A percentile compares a stretch with the other conserved stretches of the same genome.
These are phyloP conservation scores for Neocallimastix lanati DNA, from an alignment of 192 early-diverging fungal species.

Conservation along the genomic window DNA sequence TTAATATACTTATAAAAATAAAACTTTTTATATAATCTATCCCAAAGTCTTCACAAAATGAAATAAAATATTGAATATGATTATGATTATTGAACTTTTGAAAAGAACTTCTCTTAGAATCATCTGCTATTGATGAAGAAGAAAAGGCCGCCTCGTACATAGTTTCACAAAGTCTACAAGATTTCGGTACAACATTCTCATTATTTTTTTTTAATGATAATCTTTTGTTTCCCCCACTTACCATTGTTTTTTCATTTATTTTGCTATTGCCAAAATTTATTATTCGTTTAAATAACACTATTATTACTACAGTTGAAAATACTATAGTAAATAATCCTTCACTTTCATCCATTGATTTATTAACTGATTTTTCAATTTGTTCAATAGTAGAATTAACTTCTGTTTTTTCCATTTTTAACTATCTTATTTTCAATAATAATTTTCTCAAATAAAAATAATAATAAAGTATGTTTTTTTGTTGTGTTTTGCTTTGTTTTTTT, in stretches of 20 bases:
- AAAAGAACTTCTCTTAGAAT: background rate
- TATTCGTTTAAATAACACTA: background rate
- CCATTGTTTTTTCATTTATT: background rate
- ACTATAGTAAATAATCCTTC: background rate
- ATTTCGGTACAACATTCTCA: background rate
- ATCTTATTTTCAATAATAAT: too few relatives aligned
- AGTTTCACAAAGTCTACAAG: background rate
- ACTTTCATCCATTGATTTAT: background rate
- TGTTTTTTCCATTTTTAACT: background rate
- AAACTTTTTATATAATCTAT: background rate
- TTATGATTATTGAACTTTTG: background rate
- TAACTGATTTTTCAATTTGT: background rate
- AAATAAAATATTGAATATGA: background rate
- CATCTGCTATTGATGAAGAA: background rate
- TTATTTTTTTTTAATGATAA: too few relatives aligned
- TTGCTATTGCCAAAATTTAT: background rate
- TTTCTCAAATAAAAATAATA: too few relatives aligned
- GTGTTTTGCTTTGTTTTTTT: too few relatives aligned
- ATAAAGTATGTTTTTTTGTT: too few relatives aligned
- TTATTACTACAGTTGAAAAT: background rate
- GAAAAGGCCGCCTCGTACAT: background rate
- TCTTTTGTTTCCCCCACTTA: background rate
- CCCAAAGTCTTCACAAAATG: background rate
- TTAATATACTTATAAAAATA: background rate
- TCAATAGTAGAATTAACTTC: background rate